Conservation (phyloP, 208 protist genomes). For the Angomonas desouzai region DNA sequence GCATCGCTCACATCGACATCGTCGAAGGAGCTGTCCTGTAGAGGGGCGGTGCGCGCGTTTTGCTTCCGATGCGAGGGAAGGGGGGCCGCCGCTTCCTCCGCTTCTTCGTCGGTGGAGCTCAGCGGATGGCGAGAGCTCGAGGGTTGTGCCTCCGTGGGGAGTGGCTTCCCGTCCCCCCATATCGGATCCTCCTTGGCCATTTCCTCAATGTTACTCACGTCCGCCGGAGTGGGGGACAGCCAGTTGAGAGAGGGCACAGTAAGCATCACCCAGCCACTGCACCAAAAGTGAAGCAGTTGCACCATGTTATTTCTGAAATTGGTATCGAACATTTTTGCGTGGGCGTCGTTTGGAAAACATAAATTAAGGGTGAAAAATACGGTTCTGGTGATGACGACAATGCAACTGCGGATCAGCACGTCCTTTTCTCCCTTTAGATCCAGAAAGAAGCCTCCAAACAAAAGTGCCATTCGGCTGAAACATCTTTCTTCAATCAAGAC, state of each 20-base stretch:
- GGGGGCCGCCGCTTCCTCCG: background rate
- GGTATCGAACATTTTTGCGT: slow-evolving; percentile 59
- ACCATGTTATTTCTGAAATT: slow-evolving; percentile 65
- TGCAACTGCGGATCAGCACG: slow-evolving; percentile 46
- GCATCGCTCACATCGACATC: slow-evolving; percentile 53
- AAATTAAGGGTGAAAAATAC: slow-evolving; percentile 59
- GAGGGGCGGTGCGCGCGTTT: background rate
- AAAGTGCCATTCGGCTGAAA: slow-evolving; percentile 31
- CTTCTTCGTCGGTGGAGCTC: slow-evolving; percentile 6
- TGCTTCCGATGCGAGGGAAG: background rate
- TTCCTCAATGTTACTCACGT: slow-evolving; percentile 17
- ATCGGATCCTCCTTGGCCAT: background rate
- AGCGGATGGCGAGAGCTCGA: slow-evolving; percentile 4
- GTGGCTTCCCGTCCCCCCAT: too few relatives aligned
- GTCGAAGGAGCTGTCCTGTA: slow-evolving; percentile 41
- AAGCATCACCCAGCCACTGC: slow-evolving; percentile 57
- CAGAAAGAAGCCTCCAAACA: slow-evolving; percentile 35
- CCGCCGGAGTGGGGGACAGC: slow-evolving; percentile 35
- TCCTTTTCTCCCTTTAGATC: slow-evolving; percentile 45
- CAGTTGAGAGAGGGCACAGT: slow-evolving; percentile 60
- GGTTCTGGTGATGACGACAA: slow-evolving; percentile 41
- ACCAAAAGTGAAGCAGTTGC: slow-evolving; percentile 75
- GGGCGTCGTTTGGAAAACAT: slow-evolving; percentile 80
- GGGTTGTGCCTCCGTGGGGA: too few relatives aligned
- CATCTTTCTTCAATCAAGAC: slow-evolving; percentile 25